Conservation (phyloP, 2,329 filamentous ascomycete genomes). For the Fusarium avenaceum region DNA sequence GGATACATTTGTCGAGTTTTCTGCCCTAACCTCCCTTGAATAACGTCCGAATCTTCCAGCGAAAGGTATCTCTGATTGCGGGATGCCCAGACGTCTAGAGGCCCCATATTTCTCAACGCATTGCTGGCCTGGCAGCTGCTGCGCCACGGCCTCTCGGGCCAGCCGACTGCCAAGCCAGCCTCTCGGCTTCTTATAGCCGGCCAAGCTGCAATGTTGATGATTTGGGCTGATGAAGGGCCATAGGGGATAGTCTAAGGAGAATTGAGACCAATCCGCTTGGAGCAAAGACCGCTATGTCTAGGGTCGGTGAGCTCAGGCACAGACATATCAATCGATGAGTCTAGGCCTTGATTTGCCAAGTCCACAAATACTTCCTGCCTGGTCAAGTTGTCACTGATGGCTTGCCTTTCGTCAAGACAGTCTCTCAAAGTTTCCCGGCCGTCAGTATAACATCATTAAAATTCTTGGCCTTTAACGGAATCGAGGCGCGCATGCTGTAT, state of each 20-base stretch:
- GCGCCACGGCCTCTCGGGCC: conserved; percentile 50
- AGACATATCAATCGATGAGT: conserved; percentile 23
- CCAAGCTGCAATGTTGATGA: conserved; percentile 42
- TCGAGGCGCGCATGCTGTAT: background rate
- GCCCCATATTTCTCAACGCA: conserved; percentile 48
- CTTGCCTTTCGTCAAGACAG: conserved; percentile 30
- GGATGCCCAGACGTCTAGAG: conserved; percentile 43
- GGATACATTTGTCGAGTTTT: conserved; percentile 38
- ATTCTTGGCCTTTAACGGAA: conserved; percentile 25
- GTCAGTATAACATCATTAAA: conserved; percentile 15
- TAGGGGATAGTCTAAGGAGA: conserved; percentile 26
- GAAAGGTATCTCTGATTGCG: conserved; percentile 42
- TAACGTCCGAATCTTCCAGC: conserved; percentile 38
- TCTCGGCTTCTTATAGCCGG: conserved; percentile 52
- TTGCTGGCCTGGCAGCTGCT: conserved; percentile 46
- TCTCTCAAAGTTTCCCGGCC: conserved; percentile 25
- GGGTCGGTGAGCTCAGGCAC: conserved; percentile 37
- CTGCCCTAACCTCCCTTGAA: conserved; percentile 42
- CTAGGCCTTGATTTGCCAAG: conserved; percentile 40
- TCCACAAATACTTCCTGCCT: conserved; percentile 18
- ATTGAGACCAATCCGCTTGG: conserved; percentile 40
- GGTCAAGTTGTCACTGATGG: conserved; percentile 38
- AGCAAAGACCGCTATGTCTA: conserved; percentile 29
- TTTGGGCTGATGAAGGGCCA: conserved; percentile 37
- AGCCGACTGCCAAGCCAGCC: conserved; percentile 51